Evolutionary conservation across 2,329 filamentous ascomycete genomes (phyloP), one percentile per base, ranked within the genome.

Genomic region (Penicillium palitans): DNA sequence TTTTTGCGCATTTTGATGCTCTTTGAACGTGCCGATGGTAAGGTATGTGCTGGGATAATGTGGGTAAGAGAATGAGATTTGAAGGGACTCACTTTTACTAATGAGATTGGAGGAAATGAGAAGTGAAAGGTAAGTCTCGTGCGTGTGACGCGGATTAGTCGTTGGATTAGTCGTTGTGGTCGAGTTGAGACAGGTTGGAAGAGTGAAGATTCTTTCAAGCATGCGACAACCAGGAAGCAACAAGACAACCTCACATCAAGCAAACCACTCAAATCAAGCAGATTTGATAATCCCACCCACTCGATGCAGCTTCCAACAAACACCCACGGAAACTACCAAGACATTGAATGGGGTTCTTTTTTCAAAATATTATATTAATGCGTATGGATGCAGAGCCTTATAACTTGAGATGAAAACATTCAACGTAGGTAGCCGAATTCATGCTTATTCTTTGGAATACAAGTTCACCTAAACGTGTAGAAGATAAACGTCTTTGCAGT

Each of bases 1-100:
- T 33, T 19, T 17, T 37, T 58, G 17, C 44, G 25, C 52, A 45
- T 55, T 15, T 60, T 33, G 35, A 29, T 15, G 4, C 59, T 58
- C 15, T 44, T n/a, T 9, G 13, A 31, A 40, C 6, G 41, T 25
- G 24, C 24, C 6, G 12, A 8, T 47, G 40, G 41, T 57, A 13
- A 47, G 49, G 25, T 8, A 9, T n/a, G 12, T 10, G 46, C 13
- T 21, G 12, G 6, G n/a, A 31, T 12, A 19, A 24, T 15, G 15
- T 2, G 13, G 13, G 29, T 29, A 17, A 8, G 12, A 25, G 25
- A 12, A 12, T 10, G 6, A 29, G 33, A 6, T 8, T 21, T 21
- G 35, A 35, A 5, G 27, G 25, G 1, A 51, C 6, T 37, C 19
- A 41, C 55, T 44, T 42, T 54, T 35, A 29, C 13, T 31, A 35